Percentiles rank a stretch among this genome's conserved stretches.
These are phyloP conservation scores for Aspergillus quadricinctus DNA, from an alignment of 2,329 filamentous ascomycete genomes.

Conservation along the genomic window DNA sequence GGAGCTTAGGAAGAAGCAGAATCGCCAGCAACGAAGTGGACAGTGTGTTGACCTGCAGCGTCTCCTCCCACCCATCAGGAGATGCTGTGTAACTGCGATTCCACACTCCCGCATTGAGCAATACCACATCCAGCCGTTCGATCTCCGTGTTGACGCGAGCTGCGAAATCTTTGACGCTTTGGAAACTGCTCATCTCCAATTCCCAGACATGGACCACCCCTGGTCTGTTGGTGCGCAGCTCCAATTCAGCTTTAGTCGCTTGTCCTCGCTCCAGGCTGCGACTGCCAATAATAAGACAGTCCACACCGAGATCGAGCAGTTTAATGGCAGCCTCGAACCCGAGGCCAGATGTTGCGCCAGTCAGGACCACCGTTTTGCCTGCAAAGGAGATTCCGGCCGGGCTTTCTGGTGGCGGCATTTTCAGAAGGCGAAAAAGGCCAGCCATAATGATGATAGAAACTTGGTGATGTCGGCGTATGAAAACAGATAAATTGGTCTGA, in stretches of 20 bases:
- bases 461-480: neutral
- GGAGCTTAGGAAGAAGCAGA: slow-evolving; percentile 48
- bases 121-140: slow-evolving; percentile 40
- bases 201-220: slow-evolving; percentile 41
- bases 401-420: slow-evolving; percentile 33
- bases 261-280: slow-evolving; percentile 43
- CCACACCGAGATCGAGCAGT: slow-evolving; percentile 40
- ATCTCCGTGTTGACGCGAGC: slow-evolving; percentile 33
- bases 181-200: slow-evolving; percentile 46
- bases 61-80: slow-evolving; percentile 48
- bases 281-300: slow-evolving; percentile 44
- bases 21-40: slow-evolving; percentile 53
- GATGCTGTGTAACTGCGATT: slow-evolving; percentile 34
- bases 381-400: slow-evolving; percentile 36
- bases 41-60: slow-evolving; percentile 55
- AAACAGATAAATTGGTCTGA: neutral
- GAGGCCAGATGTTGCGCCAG: slow-evolving; percentile 49
- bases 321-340: slow-evolving; percentile 49
- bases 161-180: slow-evolving; percentile 43
- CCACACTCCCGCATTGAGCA: slow-evolving; percentile 46
- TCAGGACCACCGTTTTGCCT: slow-evolving; percentile 46
- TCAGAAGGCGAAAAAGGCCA: slow-evolving; percentile 26
- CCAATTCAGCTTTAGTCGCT: slow-evolving; percentile 37
- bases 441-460: slow-evolving; percentile 18
- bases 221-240: slow-evolving; percentile 24